These are phyloP conservation scores for Jacaranda mimosifolia DNA, from an alignment of 257 asterid genomes.

Conservation along the genomic window DNA sequence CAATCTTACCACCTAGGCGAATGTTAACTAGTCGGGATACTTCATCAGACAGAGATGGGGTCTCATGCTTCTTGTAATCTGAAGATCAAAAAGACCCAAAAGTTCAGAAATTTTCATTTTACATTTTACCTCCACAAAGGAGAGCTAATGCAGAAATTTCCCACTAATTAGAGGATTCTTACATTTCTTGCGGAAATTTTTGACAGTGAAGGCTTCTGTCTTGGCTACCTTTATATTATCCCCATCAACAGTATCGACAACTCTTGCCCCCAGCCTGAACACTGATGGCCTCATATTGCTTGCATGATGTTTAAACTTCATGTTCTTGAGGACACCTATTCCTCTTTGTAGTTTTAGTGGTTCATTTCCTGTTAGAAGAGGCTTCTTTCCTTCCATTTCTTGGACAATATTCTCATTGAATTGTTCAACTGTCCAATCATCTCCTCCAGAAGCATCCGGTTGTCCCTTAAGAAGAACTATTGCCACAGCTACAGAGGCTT, in stretches of 20 bases:
- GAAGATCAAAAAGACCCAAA: slow-evolving; percentile 30
- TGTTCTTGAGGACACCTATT: slow-evolving; percentile 30
- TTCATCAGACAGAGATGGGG: slow-evolving; percentile 56
- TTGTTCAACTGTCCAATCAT: slow-evolving; percentile 38
- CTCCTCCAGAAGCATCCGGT: slow-evolving; percentile 29
- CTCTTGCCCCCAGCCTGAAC: slow-evolving; percentile 57
- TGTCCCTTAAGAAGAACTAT: slow-evolving; percentile 50
- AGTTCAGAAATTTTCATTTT: neutral
- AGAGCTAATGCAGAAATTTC: too few species aligned
- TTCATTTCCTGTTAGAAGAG: slow-evolving; percentile 41
- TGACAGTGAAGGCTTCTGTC: slow-evolving; percentile 48
- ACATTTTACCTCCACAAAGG: too few species aligned
- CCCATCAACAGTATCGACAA: slow-evolving; percentile 26
- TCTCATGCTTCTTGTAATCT: slow-evolving; percentile 54
- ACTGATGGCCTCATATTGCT: slow-evolving; percentile 22
- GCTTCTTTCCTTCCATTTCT: slow-evolving; percentile 45
- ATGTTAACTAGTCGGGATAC: slow-evolving; percentile 52
- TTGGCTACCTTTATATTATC: slow-evolving; percentile 48
- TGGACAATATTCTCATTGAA: slow-evolving; percentile 37
- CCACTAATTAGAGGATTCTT: slow-evolving; percentile 16
- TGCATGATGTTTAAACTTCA: slow-evolving; percentile 48
- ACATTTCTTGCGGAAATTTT: slow-evolving; percentile 52
- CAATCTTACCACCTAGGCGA: slow-evolving; percentile 34
- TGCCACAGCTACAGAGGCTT: slow-evolving; percentile 48
- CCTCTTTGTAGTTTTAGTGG: slow-evolving; percentile 45